phyloP scores from a whole-genome alignment of 257 asterid species.

The Eustoma russellianum region DNA sequence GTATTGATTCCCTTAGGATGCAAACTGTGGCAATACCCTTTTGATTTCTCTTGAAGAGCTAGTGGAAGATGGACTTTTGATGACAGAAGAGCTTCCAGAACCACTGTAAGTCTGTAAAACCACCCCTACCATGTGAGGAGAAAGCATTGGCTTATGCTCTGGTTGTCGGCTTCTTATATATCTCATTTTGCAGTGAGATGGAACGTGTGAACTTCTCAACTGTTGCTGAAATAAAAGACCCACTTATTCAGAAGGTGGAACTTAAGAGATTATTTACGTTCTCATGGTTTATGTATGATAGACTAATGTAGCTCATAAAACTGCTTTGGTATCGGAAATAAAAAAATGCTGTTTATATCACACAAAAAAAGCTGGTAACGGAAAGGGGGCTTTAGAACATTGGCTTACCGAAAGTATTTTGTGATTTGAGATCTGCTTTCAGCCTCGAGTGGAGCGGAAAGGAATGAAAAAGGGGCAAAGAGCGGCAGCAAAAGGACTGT shows the following conservation, averaged over 20 bases:
- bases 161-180: slow-evolving; percentile 5
- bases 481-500: too few species aligned
- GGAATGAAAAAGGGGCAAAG: too few species aligned
- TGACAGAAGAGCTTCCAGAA: slow-evolving; percentile 72
- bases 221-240: slow-evolving; percentile 73
- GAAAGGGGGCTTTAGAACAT: too few species aligned
- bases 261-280: background rate
- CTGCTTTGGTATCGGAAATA: too few species aligned
- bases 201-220: slow-evolving; percentile 63
- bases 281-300: background rate
- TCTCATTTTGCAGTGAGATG: slow-evolving; percentile 40
- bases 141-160: slow-evolving; percentile 4
- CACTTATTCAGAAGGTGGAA: slow-evolving; percentile 67
- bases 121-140: background rate
- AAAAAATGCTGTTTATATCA: too few species aligned
- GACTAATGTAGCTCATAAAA: too few species aligned
- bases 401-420: too few species aligned
- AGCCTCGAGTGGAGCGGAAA: too few species aligned
- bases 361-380: too few species aligned
- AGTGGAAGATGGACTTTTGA: slow-evolving; percentile 76
- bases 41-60: slow-evolving; percentile 91
- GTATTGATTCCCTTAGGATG: slow-evolving; percentile 53
- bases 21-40: slow-evolving; percentile 92
- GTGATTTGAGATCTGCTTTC: too few species aligned
- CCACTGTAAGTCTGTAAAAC: slow-evolving; percentile 49